Base-by-base conservation (phyloP, 495 filamentous ascomycete genomes). In the Aspergillus ellipticus region DNA sequence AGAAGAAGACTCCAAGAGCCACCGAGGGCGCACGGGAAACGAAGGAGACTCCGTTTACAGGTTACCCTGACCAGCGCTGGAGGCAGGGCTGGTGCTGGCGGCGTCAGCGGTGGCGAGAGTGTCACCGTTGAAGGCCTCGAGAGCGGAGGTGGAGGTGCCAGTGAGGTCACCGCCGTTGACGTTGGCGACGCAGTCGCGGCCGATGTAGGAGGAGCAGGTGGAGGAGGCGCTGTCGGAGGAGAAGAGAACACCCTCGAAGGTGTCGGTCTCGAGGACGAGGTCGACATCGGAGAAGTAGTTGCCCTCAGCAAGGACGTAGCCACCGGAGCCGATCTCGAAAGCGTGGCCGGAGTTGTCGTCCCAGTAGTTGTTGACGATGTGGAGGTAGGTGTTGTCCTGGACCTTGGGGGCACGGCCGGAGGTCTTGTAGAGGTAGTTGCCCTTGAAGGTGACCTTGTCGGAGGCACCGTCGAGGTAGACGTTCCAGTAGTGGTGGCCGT, bases 351-450 rank as follows among this genome's bases (percentile, higher is more conserved):
- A 60, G 66, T 72, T 78, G 55, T 72, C 64, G 54, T 76, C 73
- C 65, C 72, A 82, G 72, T 82, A 80, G 72, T 82, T 84, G 74
- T 83, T 84, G 62, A 39, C 39, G 55, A 50, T 53, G 55, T 75
- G 72, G 42, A 78, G 60, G 21, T 74, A 59, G 11, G 74, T 76
- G 53, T 65, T 69, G 26, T 71, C 70, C 57, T 71, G 59, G 7
- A 75, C 65, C 65, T 75, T 74, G 17, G 73, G 73, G 43, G 56
- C 48, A 22, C 73, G 74, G n/a, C 74, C 73, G 42, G 49, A 41
- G 17, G 49, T 74, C 28, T 72, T 64, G 64, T 76, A 72, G 60
- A 77, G 66, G 59, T 78, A 73, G 68, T 76, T 78, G 33, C 66
- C 67, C 62, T 68, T 67, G 55, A 78, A 47, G 48, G 75, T 77